Evolutionary conservation across 768 basidiomycete species (phyloP), one percentile per base, ranked within the genome.

Genomic region (Suillus luteus): DNA sequence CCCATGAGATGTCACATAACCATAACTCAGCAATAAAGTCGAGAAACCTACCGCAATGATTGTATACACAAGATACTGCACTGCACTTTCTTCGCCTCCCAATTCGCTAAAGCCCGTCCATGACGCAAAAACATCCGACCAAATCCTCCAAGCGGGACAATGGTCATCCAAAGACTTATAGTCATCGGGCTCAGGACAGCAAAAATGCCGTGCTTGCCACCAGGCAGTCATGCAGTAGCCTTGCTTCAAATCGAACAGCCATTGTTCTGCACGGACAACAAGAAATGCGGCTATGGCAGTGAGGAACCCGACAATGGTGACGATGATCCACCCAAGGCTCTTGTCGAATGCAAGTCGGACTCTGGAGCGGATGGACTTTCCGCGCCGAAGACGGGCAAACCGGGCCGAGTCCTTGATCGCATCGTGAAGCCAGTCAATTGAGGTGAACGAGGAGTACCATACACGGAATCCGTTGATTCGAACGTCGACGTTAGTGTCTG

Each of bases 351-450:
- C 77, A 35, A 91, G 84, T 24, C 82, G 82, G 37, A 90, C 65
- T 43, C 82, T 84, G 1, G 92, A 88, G 22, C 91, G 85, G 40
- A 88, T 19, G 1, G 95, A 92, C 68, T 85, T 88, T 62, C 87
- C 84, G 57, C 79, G 83, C 65, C 93, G 82, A 19, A 96, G 81
- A 58, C 85, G 83, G 40, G 89, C 85, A 67, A 91, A 89, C 35
- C 95, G 90, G 9, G 85, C 85, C 0, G 94, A 93, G 72, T 96
- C 94, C 75, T 97, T 96, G 80, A 98, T 93, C 46, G 93, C 85
- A 78, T 98, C 96, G 70, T 98, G 96, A 61, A 98, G 80, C 96
- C 96, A 98, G 76, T 98, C 95, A 62, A 96, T 90, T 22, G 92
- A 94, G 0, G 92, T 88, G 78, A 89, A 96, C 3, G 91, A 92